Percentiles rank a stretch among this genome's conserved stretches.
phyloP scores from a whole-genome alignment of 2,329 filamentous ascomycete species.

The Myriosclerotinia scirpicola region DNA sequence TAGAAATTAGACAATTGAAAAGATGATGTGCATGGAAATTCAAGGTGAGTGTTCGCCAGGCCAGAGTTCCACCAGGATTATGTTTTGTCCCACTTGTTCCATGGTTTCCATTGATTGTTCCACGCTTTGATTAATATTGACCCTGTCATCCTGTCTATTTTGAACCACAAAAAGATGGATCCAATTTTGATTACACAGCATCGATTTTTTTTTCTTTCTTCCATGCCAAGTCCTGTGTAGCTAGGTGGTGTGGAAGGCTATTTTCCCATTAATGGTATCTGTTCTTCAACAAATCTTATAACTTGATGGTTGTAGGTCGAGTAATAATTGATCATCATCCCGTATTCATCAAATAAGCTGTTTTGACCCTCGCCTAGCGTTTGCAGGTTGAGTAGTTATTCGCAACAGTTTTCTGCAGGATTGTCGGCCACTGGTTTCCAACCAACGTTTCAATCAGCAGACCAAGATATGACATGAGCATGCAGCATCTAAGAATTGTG shows the following conservation, averaged over 20 bases:
- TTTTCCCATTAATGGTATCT: slow-evolving; percentile 1
- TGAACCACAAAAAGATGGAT: slow-evolving; percentile 7
- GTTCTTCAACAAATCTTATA: not conserved
- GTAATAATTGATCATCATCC: slow-evolving; percentile 7
- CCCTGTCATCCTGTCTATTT: not conserved
- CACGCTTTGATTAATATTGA: slow-evolving; percentile 6
- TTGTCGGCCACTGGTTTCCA: slow-evolving; percentile 3
- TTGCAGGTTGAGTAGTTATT: not conserved
- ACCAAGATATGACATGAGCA: slow-evolving; percentile 2
- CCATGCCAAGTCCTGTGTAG: not conserved
- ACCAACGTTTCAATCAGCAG: slow-evolving; percentile 7
- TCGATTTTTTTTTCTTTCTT: not conserved
- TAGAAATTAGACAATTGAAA: not conserved
- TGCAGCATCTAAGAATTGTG: not conserved
- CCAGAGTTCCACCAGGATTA: slow-evolving; percentile 17
- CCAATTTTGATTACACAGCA: slow-evolving; percentile 16
- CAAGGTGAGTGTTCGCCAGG: not conserved
- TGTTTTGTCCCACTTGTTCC: slow-evolving; percentile 17
- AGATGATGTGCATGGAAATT: slow-evolving; percentile 17
- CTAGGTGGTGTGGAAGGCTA: not conserved
- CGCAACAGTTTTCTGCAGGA: not conserved
- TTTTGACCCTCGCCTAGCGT: not conserved
- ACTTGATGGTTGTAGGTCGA: slow-evolving; percentile 1
- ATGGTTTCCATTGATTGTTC: slow-evolving; percentile 9
- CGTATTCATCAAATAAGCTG: slow-evolving; percentile 6